These are phyloP conservation scores for Pythium guiyangense DNA, from an alignment of 352 stramenopile species.

Conservation along the genomic window DNA sequence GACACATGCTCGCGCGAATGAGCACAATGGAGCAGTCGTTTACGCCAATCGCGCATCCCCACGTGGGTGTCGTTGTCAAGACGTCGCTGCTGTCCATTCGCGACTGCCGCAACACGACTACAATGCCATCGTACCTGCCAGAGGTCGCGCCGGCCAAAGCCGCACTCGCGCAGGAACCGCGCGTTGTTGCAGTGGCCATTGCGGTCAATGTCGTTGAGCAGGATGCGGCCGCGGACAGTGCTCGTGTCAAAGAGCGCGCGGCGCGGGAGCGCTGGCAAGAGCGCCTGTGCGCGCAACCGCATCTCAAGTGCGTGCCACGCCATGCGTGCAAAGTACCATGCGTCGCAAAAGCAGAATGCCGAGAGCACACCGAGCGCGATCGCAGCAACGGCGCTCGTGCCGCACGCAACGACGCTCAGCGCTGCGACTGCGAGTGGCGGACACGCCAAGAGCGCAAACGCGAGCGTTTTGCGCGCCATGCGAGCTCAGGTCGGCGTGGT, in stretches of 20 bases:
- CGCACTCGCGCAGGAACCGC: slow-evolving; percentile 79
- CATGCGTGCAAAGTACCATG: slow-evolving; percentile 79
- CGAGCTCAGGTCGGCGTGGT: not conserved
- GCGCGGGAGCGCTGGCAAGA: slow-evolving; percentile 17
- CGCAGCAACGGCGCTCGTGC: slow-evolving; percentile 18
- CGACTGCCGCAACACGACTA: not conserved
- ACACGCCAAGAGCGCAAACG: slow-evolving; percentile 42
- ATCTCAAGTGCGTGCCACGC: slow-evolving; percentile 21
- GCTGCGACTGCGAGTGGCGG: slow-evolving; percentile 32
- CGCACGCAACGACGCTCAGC: slow-evolving; percentile 21
- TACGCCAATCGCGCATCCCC: not conserved
- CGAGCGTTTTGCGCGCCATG: slow-evolving; percentile 35
- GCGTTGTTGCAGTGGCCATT: slow-evolving; percentile 88
- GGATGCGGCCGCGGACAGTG: slow-evolving; percentile 37
- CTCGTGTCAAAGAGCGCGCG: slow-evolving; percentile 51
- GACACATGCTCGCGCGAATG: not conserved
- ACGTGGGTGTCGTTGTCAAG: not conserved
- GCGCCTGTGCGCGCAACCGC: slow-evolving; percentile 15
- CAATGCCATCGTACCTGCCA: slow-evolving; percentile 51
- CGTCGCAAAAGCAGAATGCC: slow-evolving; percentile 64
- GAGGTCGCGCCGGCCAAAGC: slow-evolving; percentile 68
- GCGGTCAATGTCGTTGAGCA: slow-evolving; percentile 71
- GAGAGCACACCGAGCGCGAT: slow-evolving; percentile 33
- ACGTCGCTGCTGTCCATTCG: too few species aligned
- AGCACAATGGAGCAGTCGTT: not conserved